A percentile compares a stretch with the other conserved stretches of the same genome.
These are phyloP conservation scores for Fusarium nisikadoi DNA, from an alignment of 2,329 filamentous ascomycete genomes.

Conservation along the genomic window DNA sequence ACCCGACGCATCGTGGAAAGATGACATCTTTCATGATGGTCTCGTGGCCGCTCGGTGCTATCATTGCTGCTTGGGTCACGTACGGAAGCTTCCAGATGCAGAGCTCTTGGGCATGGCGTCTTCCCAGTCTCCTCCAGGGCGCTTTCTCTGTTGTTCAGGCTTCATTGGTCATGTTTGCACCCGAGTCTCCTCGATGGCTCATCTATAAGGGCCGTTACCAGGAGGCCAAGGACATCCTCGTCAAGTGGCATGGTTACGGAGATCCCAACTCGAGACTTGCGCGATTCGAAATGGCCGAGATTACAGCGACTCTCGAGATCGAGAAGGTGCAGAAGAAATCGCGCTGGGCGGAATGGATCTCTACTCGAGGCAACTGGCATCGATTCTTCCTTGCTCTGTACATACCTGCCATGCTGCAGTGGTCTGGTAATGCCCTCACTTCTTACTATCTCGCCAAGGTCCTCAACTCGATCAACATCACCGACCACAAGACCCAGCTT, in stretches of 20 bases:
- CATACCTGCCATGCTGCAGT: constrained; percentile 47
- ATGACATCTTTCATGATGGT: constrained; percentile 46
- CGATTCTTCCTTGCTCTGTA: constrained; percentile 46
- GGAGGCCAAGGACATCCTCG: constrained; percentile 33
- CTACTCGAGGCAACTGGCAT: constrained; percentile 45
- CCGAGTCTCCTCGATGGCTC: constrained; percentile 39
- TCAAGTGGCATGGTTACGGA: constrained; percentile 39
- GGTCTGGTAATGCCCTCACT: constrained; percentile 46
- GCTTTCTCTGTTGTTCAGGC: constrained; percentile 44
- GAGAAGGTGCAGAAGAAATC: constrained; percentile 42
- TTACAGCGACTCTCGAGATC: constrained; percentile 36
- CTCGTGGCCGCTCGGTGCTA: constrained; percentile 31
- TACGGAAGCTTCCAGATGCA: constrained; percentile 55
- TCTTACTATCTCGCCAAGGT: constrained; percentile 55
- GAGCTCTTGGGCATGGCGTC: constrained; percentile 60
- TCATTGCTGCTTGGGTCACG: constrained; percentile 46
- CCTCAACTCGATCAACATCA: constrained; percentile 54
- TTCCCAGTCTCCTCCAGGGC: constrained; percentile 59
- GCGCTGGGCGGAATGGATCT: constrained; percentile 34
- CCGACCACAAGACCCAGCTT: constrained; percentile 44
- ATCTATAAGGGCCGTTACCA: constrained; percentile 43
- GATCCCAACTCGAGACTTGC: constrained; percentile 26
- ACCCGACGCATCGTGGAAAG: constrained; percentile 50
- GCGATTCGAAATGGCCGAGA: constrained; percentile 39
- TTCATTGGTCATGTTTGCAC: constrained; percentile 21